Conservation (phyloP, 306 rosid genomes). For the Hippophae tibetana region DNA sequence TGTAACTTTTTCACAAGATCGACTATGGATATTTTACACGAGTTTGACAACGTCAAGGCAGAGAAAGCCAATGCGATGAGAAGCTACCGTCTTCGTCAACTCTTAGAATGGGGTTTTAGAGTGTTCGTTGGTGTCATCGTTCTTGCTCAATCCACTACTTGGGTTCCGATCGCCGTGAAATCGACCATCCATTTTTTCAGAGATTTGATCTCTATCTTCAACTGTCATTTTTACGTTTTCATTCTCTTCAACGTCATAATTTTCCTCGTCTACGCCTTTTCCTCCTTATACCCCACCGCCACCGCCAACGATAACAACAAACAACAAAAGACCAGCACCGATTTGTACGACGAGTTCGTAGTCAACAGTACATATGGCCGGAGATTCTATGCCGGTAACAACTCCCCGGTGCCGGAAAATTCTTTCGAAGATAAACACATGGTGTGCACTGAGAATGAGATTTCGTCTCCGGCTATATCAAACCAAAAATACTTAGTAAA, state of each 20-base stretch:
- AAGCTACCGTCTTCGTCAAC: conserved; percentile 22
- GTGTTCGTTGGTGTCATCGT: conserved; percentile 21
- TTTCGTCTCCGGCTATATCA: conserved; percentile 1
- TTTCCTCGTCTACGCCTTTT: conserved; percentile 31
- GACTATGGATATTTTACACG: conserved; percentile 9
- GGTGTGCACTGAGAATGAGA: conserved; percentile 8
- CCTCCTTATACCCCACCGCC: conserved; percentile 10
- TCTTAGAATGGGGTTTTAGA: conserved; percentile 19
- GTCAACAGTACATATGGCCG: conserved; percentile 2
- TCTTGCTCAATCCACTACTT: conserved; percentile 19
- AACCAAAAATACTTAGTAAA: not conserved
- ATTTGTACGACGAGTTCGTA: conserved; percentile 18
- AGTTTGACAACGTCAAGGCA: conserved; percentile 17
- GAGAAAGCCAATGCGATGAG: conserved; percentile 31
- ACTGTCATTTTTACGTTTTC: conserved; percentile 37
- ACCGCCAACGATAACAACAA: conserved; percentile 3
- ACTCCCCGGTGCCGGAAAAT: not conserved
- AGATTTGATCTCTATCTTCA: conserved; percentile 14
- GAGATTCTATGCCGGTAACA: not conserved
- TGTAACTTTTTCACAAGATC: not conserved
- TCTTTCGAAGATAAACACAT: conserved; percentile 1
- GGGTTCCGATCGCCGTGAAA: conserved; percentile 18
- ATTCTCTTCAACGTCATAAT: conserved; percentile 34
- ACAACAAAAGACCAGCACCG: not conserved
- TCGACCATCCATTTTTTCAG: conserved; percentile 1